Percentiles rank a stretch among this genome's conserved stretches.
phyloP scores from a whole-genome alignment of 2,329 filamentous ascomycete genomes.

The Fusarium succisae region DNA sequence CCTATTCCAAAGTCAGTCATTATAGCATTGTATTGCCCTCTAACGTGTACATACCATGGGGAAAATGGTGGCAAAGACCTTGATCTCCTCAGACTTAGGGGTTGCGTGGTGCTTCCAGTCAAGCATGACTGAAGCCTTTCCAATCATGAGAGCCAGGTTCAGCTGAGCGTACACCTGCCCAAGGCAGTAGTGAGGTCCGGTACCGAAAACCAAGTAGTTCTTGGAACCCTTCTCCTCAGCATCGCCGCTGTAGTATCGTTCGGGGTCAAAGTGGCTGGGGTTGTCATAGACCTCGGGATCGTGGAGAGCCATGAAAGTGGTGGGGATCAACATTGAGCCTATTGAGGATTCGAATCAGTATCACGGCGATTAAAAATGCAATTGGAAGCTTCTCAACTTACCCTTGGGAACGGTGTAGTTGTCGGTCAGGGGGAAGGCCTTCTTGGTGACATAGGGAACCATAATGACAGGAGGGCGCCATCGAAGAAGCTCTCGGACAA shows the following conservation, averaged over 20 bases:
- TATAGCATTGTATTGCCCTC: not conserved
- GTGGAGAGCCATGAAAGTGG: slow-evolving; percentile 88
- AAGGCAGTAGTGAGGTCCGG: slow-evolving; percentile 94
- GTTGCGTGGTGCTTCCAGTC: slow-evolving; percentile 93
- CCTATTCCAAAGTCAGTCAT: slow-evolving; percentile 59
- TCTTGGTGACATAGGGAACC: slow-evolving; percentile 95
- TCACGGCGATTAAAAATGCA: not conserved
- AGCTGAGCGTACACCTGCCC: slow-evolving; percentile 91
- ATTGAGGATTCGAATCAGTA: slow-evolving; percentile 27
- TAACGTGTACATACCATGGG: slow-evolving; percentile 74
- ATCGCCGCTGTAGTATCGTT: slow-evolving; percentile 89
- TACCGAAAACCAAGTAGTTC: slow-evolving; percentile 97
- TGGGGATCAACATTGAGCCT: slow-evolving; percentile 93
- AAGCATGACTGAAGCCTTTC: slow-evolving; percentile 86
- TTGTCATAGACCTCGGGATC: slow-evolving; percentile 93
- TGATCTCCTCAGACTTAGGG: slow-evolving; percentile 87
- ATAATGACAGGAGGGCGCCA: slow-evolving; percentile 97
- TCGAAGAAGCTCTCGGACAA: slow-evolving; percentile 89
- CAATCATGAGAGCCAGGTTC: slow-evolving; percentile 88
- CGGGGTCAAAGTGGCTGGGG: slow-evolving; percentile 88
- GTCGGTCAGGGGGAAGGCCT: slow-evolving; percentile 88
- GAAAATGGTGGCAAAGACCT: slow-evolving; percentile 98
- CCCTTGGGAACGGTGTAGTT: slow-evolving; percentile 93
- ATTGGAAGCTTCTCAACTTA: slow-evolving; percentile 45
- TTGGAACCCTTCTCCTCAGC: slow-evolving; percentile 87